Evolutionary conservation across 371 early-diverging fungal species (phyloP), one percentile per base, ranked within the genome.

Genomic region (Mucor circinelloides): DNA sequence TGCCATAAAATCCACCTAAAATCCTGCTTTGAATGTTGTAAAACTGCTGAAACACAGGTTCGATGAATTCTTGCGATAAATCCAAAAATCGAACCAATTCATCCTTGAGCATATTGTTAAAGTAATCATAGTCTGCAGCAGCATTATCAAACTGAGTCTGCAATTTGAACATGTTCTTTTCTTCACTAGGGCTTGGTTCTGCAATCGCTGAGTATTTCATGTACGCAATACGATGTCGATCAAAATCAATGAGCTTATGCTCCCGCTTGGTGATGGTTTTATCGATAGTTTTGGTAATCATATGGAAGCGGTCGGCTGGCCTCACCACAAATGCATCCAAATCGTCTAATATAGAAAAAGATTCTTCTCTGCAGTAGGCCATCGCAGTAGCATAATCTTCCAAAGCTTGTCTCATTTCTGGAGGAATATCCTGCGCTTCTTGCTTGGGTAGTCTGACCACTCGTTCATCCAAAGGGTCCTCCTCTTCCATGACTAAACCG

Each of bases 171-270:
- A 92, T 82, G 44, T 83, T 68, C 70, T 89, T 90, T 69, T 91
- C 93, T 64, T 92, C 91, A 50, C 72, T 78, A 12, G 84, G 75
- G 8, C 82, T 83, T 27, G 87, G 80, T 23, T 90, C 87, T 38
- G 79, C 70, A 72, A 88, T 90, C 8, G 81, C 86, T 21, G 77
- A 73, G 38, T 93, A 71, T 69, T 91, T 91, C 58, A 84, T 81
- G 56, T 91, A 77, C 5, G 76, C 69, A 56, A 78, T 76, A 34
- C 88, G 77, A 74, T 87, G 85, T 36, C 94, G 88, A 67, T 94
- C 94, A 73, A 87, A 93, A 81, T 94, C 94, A 48, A 93, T 70
- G 42, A 90, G 69, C 69, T 94, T 94, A 78, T 91, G 93, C 19
- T 83, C 78, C 6, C 93, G 88, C 72, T 94, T 94, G n/a, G 74